phyloP scores from a whole-genome alignment of 371 early-diverging fungal genomes.

The Batkoa obscura region DNA sequence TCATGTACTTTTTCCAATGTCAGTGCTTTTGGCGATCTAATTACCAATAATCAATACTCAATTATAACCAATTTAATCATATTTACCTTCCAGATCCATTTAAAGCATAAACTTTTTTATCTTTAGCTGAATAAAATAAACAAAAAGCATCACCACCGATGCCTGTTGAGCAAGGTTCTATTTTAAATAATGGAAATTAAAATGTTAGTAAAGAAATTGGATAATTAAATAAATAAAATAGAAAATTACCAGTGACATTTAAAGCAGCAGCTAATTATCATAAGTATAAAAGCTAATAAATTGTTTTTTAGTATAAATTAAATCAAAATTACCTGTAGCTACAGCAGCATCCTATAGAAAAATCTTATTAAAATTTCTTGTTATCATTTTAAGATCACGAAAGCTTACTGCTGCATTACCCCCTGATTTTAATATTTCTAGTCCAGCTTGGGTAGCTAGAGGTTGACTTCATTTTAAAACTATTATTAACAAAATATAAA shows the following conservation, averaged over 20 bases:
- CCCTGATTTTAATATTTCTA: slow-evolving; percentile 54
- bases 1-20: slow-evolving; percentile 22
- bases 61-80: neutral
- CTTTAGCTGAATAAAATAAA: slow-evolving; percentile 49
- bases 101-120: slow-evolving; percentile 28
- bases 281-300: no score
- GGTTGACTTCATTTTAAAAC: slow-evolving; percentile 37
- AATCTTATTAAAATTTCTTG: neutral
- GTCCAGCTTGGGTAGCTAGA: slow-evolving; percentile 57
- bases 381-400: no score
- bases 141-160: slow-evolving; percentile 87
- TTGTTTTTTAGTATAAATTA: no score
- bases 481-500: neutral
- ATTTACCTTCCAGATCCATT: slow-evolving; percentile 55
- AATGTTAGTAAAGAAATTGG: neutral
- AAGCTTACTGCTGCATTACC: slow-evolving; percentile 70
- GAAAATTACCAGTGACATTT: slow-evolving; percentile 35
- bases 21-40: slow-evolving; percentile 34
- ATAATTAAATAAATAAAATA: no score
- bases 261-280: slow-evolving; percentile 30
- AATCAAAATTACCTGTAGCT: slow-evolving; percentile 26
- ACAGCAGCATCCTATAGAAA: slow-evolving; percentile 53
- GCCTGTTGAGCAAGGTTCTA: slow-evolving; percentile 72
- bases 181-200: neutral
- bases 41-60: neutral